These are phyloP conservation scores for Pichia sp. DNA, from an alignment of 1,139 yeast species.

Conservation along the genomic window DNA sequence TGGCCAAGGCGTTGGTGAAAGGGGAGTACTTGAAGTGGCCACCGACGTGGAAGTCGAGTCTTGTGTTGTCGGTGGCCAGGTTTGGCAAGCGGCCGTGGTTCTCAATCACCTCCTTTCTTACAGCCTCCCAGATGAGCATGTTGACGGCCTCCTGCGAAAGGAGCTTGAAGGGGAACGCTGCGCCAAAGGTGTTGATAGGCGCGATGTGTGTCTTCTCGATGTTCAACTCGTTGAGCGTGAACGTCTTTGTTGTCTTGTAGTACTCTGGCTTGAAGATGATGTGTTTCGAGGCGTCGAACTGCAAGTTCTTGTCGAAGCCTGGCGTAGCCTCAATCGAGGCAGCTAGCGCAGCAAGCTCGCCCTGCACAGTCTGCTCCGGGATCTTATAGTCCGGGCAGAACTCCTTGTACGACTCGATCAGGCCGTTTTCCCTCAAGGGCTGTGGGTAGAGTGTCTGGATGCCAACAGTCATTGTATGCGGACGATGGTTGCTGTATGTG, in stretches of 20 bases:
- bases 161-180: slow-evolving; percentile 35
- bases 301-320: slow-evolving; percentile 30
- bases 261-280: slow-evolving; percentile 30
- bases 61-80: slow-evolving; percentile 30
- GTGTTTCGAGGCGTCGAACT: slow-evolving; percentile 34
- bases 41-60: slow-evolving; percentile 35
- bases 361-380: slow-evolving; percentile 30
- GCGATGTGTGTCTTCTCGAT: slow-evolving; percentile 33
- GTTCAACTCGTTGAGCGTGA: slow-evolving; percentile 31
- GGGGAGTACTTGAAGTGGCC: slow-evolving; percentile 33
- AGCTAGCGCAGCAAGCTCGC: slow-evolving; percentile 29
- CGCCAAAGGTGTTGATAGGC: slow-evolving; percentile 33
- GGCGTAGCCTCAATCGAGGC: slow-evolving; percentile 28
- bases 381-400: slow-evolving; percentile 26
- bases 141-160: slow-evolving; percentile 35
- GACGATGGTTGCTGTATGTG: not conserved
- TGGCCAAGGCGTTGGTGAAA: slow-evolving; percentile 32
- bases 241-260: slow-evolving; percentile 25
- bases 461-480: slow-evolving; percentile 18
- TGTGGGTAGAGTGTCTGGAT: slow-evolving; percentile 21
- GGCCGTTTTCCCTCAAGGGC: slow-evolving; percentile 23
- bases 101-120: slow-evolving; percentile 26
- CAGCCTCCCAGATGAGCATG: slow-evolving; percentile 36
- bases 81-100: slow-evolving; percentile 33
- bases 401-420: slow-evolving; percentile 26